phyloP scores from a whole-genome alignment of 108 stramenopile species.

The Discostella pseudostelligera region DNA sequence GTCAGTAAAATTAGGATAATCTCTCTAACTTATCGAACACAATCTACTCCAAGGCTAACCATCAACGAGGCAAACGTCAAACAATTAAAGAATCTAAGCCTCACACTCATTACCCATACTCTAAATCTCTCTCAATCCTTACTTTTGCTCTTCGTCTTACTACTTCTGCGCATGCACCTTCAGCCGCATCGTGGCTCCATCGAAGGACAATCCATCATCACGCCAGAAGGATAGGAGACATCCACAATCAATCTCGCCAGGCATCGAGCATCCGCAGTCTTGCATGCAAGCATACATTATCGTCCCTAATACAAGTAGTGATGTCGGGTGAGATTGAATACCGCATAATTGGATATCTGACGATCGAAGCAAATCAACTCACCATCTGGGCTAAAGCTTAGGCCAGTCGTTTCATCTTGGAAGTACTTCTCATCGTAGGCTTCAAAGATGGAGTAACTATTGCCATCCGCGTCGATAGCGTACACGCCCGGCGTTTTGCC shows the following conservation, averaged over 20 bases:
- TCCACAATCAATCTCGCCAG: constrained; percentile 32
- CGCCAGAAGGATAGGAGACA: constrained; percentile 17
- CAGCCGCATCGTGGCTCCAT: neutral
- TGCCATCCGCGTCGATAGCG: constrained; percentile 21
- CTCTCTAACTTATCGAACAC: neutral
- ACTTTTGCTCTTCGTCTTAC: neutral
- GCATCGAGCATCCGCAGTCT: constrained; percentile 31
- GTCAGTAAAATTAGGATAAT: neutral
- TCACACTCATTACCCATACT: neutral
- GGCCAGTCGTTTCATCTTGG: constrained; percentile 63
- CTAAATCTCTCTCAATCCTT: neutral
- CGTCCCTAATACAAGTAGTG: too few species aligned
- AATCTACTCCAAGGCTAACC: neutral
- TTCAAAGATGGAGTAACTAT: constrained; percentile 46
- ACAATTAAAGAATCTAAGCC: neutral
- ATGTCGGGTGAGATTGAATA: too few species aligned
- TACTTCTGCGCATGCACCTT: neutral
- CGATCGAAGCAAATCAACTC: neutral
- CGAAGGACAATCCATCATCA: neutral
- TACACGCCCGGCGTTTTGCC: constrained; percentile 48
- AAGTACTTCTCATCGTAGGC: constrained; percentile 25
- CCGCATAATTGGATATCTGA: neutral
- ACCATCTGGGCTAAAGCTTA: constrained; percentile 67
- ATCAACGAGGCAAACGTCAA: neutral
- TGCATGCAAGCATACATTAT: constrained; percentile 28